These are phyloP conservation scores for Carnegiea gigantea DNA, from an alignment of 179 eudicot species.

Conservation along the genomic window DNA sequence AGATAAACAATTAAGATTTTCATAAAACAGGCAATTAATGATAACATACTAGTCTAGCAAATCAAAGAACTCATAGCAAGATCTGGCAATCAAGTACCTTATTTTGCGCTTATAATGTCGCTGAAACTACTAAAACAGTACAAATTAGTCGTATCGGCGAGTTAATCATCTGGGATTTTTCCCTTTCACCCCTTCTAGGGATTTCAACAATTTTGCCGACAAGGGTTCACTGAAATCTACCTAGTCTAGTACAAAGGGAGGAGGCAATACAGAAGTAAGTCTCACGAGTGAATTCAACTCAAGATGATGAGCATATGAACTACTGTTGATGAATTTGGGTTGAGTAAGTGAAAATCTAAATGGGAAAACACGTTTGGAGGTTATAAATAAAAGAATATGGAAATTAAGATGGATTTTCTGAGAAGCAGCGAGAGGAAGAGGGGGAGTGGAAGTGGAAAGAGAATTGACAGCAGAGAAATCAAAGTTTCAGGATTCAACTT, in stretches of 20 bases:
- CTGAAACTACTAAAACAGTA: conserved; percentile 14
- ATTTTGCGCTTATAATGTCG: conserved; percentile 5
- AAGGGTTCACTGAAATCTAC: conserved; percentile 1
- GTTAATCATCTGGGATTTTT: neutral
- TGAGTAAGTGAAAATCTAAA: neutral
- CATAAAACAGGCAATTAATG: conserved; percentile 9
- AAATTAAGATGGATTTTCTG: conserved; percentile 4
- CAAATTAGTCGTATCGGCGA: neutral
- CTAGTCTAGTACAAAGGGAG: neutral
- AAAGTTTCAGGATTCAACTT: neutral
- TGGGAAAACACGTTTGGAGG: neutral
- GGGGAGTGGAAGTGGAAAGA: neutral
- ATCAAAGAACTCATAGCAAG: conserved; percentile 16
- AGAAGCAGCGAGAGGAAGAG: neutral
- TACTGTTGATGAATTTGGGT: conserved; percentile 6
- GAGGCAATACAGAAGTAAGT: neutral
- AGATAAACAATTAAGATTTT: neutral
- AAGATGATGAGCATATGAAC: neutral
- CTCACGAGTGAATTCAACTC: neutral
- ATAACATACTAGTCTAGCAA: neutral
- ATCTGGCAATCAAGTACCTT: conserved; percentile 28
- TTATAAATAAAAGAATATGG: neutral
- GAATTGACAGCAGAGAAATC: neutral
- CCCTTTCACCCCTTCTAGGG: neutral
- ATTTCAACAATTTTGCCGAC: conserved; percentile 20